These are phyloP conservation scores for Strobilomyces dryophilus DNA, from an alignment of 768 basidiomycete species.

Conservation along the genomic window DNA sequence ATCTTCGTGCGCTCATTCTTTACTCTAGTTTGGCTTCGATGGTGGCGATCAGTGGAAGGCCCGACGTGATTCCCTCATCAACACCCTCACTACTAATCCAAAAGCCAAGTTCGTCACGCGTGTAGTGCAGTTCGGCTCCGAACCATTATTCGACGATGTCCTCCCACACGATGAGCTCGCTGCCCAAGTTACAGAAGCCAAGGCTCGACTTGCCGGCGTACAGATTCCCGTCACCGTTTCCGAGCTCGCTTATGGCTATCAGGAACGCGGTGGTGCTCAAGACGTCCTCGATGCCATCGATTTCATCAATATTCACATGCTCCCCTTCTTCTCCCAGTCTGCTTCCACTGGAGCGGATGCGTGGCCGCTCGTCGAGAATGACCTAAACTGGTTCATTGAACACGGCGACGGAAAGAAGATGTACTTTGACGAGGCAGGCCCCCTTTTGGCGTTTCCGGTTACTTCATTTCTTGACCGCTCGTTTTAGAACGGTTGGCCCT, in stretches of 20 bases:
- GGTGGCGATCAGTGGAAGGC: conserved; percentile 45
- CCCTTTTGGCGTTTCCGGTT: not conserved
- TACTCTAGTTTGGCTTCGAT: conserved; percentile 34
- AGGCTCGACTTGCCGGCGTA: conserved; percentile 45
- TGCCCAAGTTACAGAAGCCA: conserved; percentile 45
- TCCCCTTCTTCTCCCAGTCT: conserved; percentile 55
- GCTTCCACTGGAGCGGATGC: conserved; percentile 44
- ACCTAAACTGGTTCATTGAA: conserved; percentile 63
- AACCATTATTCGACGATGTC: conserved; percentile 60
- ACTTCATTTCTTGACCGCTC: not conserved
- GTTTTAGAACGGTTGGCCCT: conserved; percentile 74
- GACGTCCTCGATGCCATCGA: conserved; percentile 57
- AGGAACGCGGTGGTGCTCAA: conserved; percentile 47
- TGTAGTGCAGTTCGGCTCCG: conserved; percentile 66
- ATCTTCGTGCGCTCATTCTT: not conserved
- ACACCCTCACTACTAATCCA: conserved; percentile 51
- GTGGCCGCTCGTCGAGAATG: conserved; percentile 57
- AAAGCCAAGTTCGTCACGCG: conserved; percentile 64
- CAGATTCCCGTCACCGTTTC: conserved; percentile 56
- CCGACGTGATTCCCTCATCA: conserved; percentile 50
- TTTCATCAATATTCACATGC: conserved; percentile 63
- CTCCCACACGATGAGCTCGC: conserved; percentile 48
- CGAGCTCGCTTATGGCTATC: conserved; percentile 60
- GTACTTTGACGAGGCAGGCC: conserved; percentile 60
- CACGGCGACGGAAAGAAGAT: conserved; percentile 69